Evolutionary conservation across 2,329 filamentous ascomycete species (phyloP), one percentile per base, ranked within the genome.

Genomic region (Rhexocercosporidium sp.): DNA sequence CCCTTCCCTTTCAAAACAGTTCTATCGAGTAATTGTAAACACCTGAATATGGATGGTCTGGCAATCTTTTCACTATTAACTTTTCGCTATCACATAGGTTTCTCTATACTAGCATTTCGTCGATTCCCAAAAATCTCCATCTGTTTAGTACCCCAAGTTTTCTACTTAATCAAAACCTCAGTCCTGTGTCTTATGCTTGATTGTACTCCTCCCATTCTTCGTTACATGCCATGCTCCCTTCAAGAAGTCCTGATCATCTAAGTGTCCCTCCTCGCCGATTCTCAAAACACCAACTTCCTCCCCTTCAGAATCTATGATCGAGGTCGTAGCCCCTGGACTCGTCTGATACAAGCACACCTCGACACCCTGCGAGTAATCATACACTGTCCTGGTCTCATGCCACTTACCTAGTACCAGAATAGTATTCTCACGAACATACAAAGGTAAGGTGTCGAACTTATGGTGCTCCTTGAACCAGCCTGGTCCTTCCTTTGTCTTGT

Each of bases 261-360:
- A 44, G n/a, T 62, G 47, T 3, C 60, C 60, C 16, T 62, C 60
- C 47, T 39, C 60, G 7, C 60, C 60, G 44, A 62, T 53, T 8
- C 22, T 34, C 46, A 62, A 54, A 1, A 54, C 47, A 29, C 47
- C 60, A 8, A 62, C 51, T 22, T 53, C 47, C 47, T 56, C 60
- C 8, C 60, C 83, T 2, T 82, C 77, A 1, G 73, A 78, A 68
- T 83, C 79, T 1, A 85, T 78, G 3, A 86, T 64, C 0, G 77
- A 76, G 0, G 82, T 76, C 67, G 75, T 82, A 1, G 82, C 79
- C 0, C 83, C 83, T 25, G 80, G 73, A 2, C 67, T 73, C 3
- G 75, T 78, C 44, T 82, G 78, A 65, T 85, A 86, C 22, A 84
- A 72, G 34, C 78, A 79, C 25, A 86, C 79, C 70, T 86, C 85